Conservation (phyloP, 2,329 filamentous ascomycete genomes). For the Macrophomina pseudophaseolina region DNA sequence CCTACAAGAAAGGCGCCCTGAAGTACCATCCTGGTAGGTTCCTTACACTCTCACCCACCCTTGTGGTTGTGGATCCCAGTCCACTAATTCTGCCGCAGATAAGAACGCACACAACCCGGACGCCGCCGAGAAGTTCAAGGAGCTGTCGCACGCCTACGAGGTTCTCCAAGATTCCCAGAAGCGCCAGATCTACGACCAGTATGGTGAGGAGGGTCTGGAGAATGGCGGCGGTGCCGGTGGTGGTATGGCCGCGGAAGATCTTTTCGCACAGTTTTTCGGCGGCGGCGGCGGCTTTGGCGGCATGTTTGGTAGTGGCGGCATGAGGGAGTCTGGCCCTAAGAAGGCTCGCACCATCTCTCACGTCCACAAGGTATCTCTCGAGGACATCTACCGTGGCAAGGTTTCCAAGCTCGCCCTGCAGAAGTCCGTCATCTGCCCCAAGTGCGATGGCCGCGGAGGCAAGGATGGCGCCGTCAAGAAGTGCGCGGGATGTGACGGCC, state of each 20-base stretch:
- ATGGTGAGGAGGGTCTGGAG: constrained; percentile 95
- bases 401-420: constrained; percentile 96
- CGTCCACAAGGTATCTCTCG: constrained; percentile 96
- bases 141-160: constrained; percentile 94
- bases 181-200: constrained; percentile 91
- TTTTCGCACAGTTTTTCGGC: constrained; percentile 97
- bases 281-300: constrained; percentile 71
- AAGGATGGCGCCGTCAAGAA: constrained; percentile 98
- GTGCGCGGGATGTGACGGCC: constrained; percentile 87
- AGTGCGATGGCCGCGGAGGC: constrained; percentile 91
- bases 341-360: constrained; percentile 97
- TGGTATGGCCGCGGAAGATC: constrained; percentile 93
- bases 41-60: constrained; percentile 22
- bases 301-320: constrained; percentile 70
- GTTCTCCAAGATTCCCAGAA: constrained; percentile 91
- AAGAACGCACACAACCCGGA: constrained; percentile 95
- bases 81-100: constrained; percentile 61
- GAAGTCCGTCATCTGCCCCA: constrained; percentile 94
- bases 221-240: constrained; percentile 73
- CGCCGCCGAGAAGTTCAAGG: constrained; percentile 98
- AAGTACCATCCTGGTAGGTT: constrained; percentile 82
- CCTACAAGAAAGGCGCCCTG: constrained; percentile 81
- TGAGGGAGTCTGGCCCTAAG: constrained; percentile 80
- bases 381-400: constrained; percentile 98
- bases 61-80: constrained; percentile 24